phyloP scores from a whole-genome alignment of 2,329 filamentous ascomycete species.

The Hypoxylon sp. region DNA sequence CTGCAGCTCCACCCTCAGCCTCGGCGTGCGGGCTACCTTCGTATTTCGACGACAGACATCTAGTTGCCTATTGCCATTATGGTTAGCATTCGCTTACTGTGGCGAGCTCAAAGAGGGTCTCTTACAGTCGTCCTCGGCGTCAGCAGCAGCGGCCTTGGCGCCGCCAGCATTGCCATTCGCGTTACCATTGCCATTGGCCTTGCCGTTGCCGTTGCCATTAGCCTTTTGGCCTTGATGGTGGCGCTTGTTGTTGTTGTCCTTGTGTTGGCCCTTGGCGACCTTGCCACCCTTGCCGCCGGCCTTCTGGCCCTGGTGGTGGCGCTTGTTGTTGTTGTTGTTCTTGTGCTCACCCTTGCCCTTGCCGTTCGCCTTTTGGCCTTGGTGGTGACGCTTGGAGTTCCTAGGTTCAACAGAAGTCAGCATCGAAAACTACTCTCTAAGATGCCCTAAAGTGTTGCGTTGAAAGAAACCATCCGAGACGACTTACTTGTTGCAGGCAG shows the following conservation, averaged over 20 bases:
- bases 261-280: no score
- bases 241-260: no score
- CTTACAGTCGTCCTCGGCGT: conserved; percentile 19
- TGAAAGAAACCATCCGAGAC: no score
- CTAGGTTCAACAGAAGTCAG: conserved; percentile 4
- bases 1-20: background rate
- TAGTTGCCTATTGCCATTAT: conserved; percentile 16
- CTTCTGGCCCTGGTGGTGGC: no score
- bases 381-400: conserved; percentile 39
- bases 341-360: no score
- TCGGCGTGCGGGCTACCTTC: background rate
- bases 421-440: background rate
- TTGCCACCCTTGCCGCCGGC: no score
- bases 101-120: no score
- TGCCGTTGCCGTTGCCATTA: conserved; percentile 2
- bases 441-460: background rate
- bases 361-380: conserved; percentile 33
- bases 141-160: conserved; percentile 23
- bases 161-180: conserved; percentile 11
- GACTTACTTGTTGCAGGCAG: conserved; percentile 31
- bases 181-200: conserved; percentile 10
- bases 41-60: background rate
- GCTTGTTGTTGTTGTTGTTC: no score
- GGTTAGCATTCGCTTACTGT: background rate
- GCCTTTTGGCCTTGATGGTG: background rate